A percentile compares a stretch with the other conserved stretches of the same genome.
These are phyloP conservation scores for Ophiobolus disseminans DNA, from an alignment of 2,329 filamentous ascomycete genomes.

Conservation along the genomic window DNA sequence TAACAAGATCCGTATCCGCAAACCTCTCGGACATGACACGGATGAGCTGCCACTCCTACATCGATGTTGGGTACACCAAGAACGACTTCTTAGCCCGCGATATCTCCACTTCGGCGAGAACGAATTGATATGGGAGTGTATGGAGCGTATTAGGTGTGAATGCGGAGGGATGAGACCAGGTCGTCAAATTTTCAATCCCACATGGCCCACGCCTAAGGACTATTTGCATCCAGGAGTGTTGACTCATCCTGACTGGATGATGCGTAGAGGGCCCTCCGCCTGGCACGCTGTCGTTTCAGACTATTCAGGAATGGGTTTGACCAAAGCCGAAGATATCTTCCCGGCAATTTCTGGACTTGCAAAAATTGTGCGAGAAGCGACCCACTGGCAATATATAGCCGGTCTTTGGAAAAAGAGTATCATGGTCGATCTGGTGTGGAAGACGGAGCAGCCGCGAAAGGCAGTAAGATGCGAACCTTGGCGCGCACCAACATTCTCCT, in stretches of 20 bases:
- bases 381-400: conserved; percentile 9
- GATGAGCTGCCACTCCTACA: conserved; percentile 4
- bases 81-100: conserved; percentile 17
- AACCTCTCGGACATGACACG: not conserved
- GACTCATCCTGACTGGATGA: not conserved
- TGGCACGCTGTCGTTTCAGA: conserved; percentile 7
- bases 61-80: conserved; percentile 21
- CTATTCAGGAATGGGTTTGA: conserved; percentile 3
- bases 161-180: not conserved
- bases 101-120: conserved; percentile 16
- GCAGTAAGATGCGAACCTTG: conserved; percentile 1
- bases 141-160: conserved; percentile 6
- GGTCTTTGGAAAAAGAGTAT: conserved; percentile 16
- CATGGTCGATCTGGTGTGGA: conserved; percentile 10
- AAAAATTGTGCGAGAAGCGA: not conserved
- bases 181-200: not conserved
- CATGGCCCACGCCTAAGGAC: conserved; percentile 2
- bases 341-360: conserved; percentile 9
- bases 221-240: not conserved
- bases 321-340: not conserved
- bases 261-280: not conserved
- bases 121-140: conserved; percentile 24
- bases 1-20: conserved; percentile 3
- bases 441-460: not conserved
- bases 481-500: conserved; percentile 20